Evolutionary conservation across 1,284 basidiomycete species (phyloP), one percentile per base, ranked within the genome.

Genomic region (Microbotryum silenes-acaulis): DNA sequence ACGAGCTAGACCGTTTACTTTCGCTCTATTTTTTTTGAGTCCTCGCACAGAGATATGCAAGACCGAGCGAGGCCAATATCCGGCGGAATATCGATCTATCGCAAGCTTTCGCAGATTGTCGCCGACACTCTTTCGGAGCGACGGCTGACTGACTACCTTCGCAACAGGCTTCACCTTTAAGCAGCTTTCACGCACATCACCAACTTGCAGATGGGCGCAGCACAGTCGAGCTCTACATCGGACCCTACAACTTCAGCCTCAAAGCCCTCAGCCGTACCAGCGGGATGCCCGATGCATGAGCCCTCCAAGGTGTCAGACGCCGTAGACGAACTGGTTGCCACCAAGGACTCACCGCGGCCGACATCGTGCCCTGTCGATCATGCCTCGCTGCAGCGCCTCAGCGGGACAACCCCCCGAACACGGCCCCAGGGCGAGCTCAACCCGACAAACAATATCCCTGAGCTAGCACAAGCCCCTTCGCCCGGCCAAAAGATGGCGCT

Each of bases 371-470:
- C 66, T 14, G 61, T 64, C 56, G 59, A 67, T 54, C 58, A 59
- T 42, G 2, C 20, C 2, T 46, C 20, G 27, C 23, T 33, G 23
- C 45, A 52, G 37, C 23, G 18, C 18, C n/a, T 33, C 21, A 10
- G 31, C 6, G 46, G 44, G 0, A 4, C 33, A 23, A 7, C 45
- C 8, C 27, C 48, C 18, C 57, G 37, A 58, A 12, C 65, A 66
- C 55, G 62, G 60, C 3, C 56, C 59, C 2, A 50, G 44, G 66
- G 62, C 1, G 8, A 51, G 10, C 57, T 91, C 58, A 89, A 91
- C 74, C 88, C 91, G 0, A 80, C 85, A 57, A 98, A 97, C 77
- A 85, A 93, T 72, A 96, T 98, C 81, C 94, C 94, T 1, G 73
- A 75, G 8, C 83, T 94, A 37, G 79, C 87, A 0, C 90, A 93